These are phyloP conservation scores for Brassica cretica DNA, from an alignment of 345 rosid species.

Conservation along the genomic window DNA sequence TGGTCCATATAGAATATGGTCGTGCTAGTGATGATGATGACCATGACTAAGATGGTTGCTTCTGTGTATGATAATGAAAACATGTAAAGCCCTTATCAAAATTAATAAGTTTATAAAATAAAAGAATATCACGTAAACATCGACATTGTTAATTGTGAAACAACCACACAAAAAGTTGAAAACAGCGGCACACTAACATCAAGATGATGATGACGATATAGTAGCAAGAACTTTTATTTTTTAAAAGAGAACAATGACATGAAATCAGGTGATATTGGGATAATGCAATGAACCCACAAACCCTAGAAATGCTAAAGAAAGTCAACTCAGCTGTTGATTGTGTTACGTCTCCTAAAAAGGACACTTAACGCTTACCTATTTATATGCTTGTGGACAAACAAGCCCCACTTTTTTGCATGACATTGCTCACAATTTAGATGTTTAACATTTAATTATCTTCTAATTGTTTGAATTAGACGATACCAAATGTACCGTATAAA, in stretches of 20 bases:
- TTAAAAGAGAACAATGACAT: background rate
- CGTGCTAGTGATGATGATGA: constrained; percentile 31
- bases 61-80: constrained; percentile 29
- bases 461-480: background rate
- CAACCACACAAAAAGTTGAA: background rate
- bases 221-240: constrained; percentile 6
- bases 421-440: background rate
- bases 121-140: constrained; percentile 19
- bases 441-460: background rate
- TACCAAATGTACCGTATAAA: background rate
- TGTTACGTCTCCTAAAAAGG: constrained; percentile 30
- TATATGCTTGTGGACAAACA: constrained; percentile 20
- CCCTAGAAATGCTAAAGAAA: constrained; percentile 25
- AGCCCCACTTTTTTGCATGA: constrained; percentile 22
- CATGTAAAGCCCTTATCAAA: constrained; percentile 25
- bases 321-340: constrained; percentile 32
- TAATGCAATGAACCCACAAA: constrained; percentile 36
- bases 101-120: background rate
- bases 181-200: constrained; percentile 30
- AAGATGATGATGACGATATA: constrained; percentile 31
- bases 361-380: constrained; percentile 24
- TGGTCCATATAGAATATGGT: constrained; percentile 21
- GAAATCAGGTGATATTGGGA: constrained; percentile 29
- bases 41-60: constrained; percentile 38
- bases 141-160: background rate